Base-by-base conservation (phyloP, 2,329 filamentous ascomycete species). In the Fusarium scirpi region DNA sequence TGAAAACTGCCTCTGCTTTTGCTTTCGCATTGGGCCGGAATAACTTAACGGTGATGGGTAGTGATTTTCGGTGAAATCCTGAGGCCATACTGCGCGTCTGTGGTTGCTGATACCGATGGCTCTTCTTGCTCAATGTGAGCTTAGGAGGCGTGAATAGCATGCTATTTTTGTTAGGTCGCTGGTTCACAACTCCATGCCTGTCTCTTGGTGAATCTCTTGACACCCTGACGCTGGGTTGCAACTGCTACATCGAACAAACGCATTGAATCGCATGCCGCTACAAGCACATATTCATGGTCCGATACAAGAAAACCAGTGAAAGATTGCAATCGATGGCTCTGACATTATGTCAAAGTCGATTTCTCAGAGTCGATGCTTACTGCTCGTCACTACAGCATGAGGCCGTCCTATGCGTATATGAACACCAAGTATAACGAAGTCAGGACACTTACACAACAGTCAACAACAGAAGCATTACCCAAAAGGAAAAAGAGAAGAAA, bases 1-100 rank as follows among this genome's bases (percentile, higher is more conserved):
- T 96, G 92, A 98, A 82, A 69, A 88, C 90, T 32, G 90, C 88
- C n/a, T 91, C 82, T 15, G 96, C 96, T 76, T 92, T 91, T 43
- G 92, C 90, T 78, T 98, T 99, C 13, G 96, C 95, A 74, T 93
- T 96, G 58, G 34, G 6, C 6, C 34, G 18, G 34, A n/a, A n/a
- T 38, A 12, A n/a, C 6, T 7, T 4, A n/a, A 6, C 10, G 10
- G 10, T 3, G 6, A 38, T 12, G 6, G 18, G 18, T n/a, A 7
- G 4, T 38, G 18, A 38, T n/a, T 3, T 1, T n/a, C 3, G 1
- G 10, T n/a, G 3, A 2, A n/a, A 7, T 2, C 7, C 2, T 6
- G 79, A 2, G 79, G 72, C 85, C 86, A 89, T 2, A 86, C 87
- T 5, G 76, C 77, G 3, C 87, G 87, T 67, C 82, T 80, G 69